Conservation (phyloP, 768 basidiomycete genomes). For the Hypholoma fasciculare region DNA sequence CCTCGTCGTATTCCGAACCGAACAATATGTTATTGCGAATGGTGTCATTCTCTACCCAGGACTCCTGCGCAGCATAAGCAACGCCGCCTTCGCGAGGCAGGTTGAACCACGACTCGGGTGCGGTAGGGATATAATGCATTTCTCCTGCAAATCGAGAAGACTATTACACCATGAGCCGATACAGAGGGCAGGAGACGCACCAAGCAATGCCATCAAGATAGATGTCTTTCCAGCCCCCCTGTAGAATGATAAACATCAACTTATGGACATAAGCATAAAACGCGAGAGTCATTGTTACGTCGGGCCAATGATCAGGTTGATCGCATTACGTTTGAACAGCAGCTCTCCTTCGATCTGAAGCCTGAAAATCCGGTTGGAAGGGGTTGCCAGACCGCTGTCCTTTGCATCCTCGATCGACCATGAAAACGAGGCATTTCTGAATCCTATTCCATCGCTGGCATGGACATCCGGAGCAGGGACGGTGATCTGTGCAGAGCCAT, state of each 20-base stretch:
- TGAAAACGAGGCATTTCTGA: slow-evolving; percentile 37
- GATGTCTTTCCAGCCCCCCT: slow-evolving; percentile 57
- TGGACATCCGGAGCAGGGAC: background rate
- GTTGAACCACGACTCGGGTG: slow-evolving; percentile 58
- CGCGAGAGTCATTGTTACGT: slow-evolving; percentile 28
- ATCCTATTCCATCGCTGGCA: slow-evolving; percentile 32
- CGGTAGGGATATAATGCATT: slow-evolving; percentile 56
- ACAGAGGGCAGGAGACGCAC: slow-evolving; percentile 3
- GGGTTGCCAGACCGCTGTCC: slow-evolving; percentile 28
- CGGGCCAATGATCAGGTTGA: slow-evolving; percentile 62
- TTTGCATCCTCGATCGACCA: slow-evolving; percentile 28
- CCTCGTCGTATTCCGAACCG: slow-evolving; percentile 70
- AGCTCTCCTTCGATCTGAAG: slow-evolving; percentile 54
- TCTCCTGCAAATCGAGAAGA: slow-evolving; percentile 53
- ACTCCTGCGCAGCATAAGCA: slow-evolving; percentile 78
- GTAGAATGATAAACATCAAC: background rate
- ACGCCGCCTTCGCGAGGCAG: slow-evolving; percentile 67
- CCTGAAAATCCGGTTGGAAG: slow-evolving; percentile 47
- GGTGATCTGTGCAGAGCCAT: background rate
- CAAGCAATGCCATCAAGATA: slow-evolving; percentile 57
- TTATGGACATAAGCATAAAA: background rate
- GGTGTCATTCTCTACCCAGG: slow-evolving; percentile 80
- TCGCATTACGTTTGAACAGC: slow-evolving; percentile 48
- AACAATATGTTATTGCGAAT: slow-evolving; percentile 81
- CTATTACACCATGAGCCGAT: background rate